Conservation (phyloP, 2,329 filamentous ascomycete species). For the Hyphodiscus sp. region DNA sequence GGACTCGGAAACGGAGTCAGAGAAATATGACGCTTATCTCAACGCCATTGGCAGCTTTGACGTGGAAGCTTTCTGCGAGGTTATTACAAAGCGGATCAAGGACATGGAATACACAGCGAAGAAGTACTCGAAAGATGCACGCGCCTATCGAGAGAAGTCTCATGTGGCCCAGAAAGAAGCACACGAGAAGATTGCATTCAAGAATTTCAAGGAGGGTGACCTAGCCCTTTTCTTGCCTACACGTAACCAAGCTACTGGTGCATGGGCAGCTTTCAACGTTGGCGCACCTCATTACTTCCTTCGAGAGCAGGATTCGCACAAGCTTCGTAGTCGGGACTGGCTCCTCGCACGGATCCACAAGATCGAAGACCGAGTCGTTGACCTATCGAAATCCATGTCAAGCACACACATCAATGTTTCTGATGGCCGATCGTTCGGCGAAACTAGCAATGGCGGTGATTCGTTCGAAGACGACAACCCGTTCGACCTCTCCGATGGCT, state of each 20-base stretch:
- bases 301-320: conserved; percentile 84
- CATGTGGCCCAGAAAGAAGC: conserved; percentile 75
- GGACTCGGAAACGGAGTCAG: conserved; percentile 58
- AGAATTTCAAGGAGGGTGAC: conserved; percentile 93
- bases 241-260: conserved; percentile 85
- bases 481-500: conserved; percentile 89
- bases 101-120: conserved; percentile 90
- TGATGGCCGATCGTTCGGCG: conserved; percentile 39
- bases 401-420: conserved; percentile 23
- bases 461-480: conserved; percentile 86
- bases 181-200: conserved; percentile 93
- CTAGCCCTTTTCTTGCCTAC: conserved; percentile 91
- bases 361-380: conserved; percentile 88
- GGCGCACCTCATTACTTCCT: conserved; percentile 96
- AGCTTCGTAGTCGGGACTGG: conserved; percentile 82
- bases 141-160: conserved; percentile 80
- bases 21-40: conserved; percentile 71
- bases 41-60: conserved; percentile 71
- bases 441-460: conserved; percentile 44
- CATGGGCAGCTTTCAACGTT: conserved; percentile 98
- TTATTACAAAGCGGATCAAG: conserved; percentile 81
- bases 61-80: conserved; percentile 75
- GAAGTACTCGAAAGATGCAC: conserved; percentile 86
- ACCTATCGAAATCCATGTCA: conserved; percentile 70
- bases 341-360: conserved; percentile 89